Conservation (phyloP, 805 yeast species). For the Saccharomycopsis olivae region DNA sequence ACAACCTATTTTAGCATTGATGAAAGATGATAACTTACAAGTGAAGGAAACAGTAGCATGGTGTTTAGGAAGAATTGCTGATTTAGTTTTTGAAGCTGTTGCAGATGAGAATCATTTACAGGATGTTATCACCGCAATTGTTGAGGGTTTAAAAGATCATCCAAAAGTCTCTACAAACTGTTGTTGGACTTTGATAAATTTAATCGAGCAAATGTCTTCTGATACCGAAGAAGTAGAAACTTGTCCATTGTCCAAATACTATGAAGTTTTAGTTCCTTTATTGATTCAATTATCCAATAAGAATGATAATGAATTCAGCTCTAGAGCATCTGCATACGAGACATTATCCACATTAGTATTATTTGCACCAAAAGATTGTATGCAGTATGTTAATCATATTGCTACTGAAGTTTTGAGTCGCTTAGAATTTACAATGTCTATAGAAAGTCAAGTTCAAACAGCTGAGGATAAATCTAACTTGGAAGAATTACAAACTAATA, state of each 20-base stretch:
- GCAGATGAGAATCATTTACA: slow-evolving; percentile 58
- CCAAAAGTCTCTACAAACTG: slow-evolving; percentile 94
- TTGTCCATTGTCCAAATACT: slow-evolving; percentile 66
- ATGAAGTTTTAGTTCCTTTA: slow-evolving; percentile 56
- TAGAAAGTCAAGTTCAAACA: slow-evolving; percentile 47
- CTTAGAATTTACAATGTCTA: slow-evolving; percentile 53
- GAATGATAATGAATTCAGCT: slow-evolving; percentile 72
- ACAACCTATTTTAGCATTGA: slow-evolving; percentile 62
- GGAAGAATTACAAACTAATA: slow-evolving; percentile 81
- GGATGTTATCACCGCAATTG: slow-evolving; percentile 58
- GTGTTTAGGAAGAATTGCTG: slow-evolving; percentile 96
- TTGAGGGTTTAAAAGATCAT: slow-evolving; percentile 78
- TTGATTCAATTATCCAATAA: slow-evolving; percentile 60
- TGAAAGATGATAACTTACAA: slow-evolving; percentile 65
- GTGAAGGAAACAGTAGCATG: slow-evolving; percentile 97
- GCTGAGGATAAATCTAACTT: slow-evolving; percentile 67
- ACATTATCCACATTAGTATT: slow-evolving; percentile 77
- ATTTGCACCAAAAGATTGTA: slow-evolving; percentile 59
- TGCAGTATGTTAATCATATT: slow-evolving; percentile 57
- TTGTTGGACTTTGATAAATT: slow-evolving; percentile 93
- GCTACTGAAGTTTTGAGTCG: slow-evolving; percentile 68
- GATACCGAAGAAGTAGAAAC: slow-evolving; percentile 25
- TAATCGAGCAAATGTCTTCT: slow-evolving; percentile 61
- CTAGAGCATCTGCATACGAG: slow-evolving; percentile 95
- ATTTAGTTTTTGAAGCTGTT: slow-evolving; percentile 68